A percentile compares a stretch with the other conserved stretches of the same genome.
phyloP scores from a whole-genome alignment of 140 eudicot species.

The Oenanthe javanica region DNA sequence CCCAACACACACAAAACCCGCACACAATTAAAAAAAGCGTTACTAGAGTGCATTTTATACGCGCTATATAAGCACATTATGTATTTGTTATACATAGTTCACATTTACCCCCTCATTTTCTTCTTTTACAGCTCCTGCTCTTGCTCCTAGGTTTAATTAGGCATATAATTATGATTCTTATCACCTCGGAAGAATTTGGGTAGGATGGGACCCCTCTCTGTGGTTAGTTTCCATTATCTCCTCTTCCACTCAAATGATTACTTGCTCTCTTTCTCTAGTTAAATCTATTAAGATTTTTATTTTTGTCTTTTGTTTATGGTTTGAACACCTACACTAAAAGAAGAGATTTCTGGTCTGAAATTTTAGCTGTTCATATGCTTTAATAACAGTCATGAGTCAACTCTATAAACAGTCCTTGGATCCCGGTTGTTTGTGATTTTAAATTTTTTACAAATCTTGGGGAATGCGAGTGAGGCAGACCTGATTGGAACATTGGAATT shows the following conservation, averaged over 20 bases:
- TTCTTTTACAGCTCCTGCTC: not conserved
- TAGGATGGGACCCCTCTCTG: not conserved
- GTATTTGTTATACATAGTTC: no score
- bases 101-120: not conserved
- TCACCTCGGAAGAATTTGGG: not conserved
- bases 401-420: not conserved
- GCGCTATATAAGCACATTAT: no score
- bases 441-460: no score
- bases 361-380: not conserved
- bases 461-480: not conserved
- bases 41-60: no score
- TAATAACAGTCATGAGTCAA: not conserved
- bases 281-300: not conserved
- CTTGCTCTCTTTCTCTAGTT: not conserved
- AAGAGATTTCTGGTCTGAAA: not conserved
- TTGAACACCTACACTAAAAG: not conserved
- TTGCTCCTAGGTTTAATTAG: not conserved
- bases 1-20: no score
- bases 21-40: no score
- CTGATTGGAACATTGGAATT: not conserved
- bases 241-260: no score
- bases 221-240: not conserved
- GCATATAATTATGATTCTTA: not conserved
- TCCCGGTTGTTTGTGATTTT: not conserved
- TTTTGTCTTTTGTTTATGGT: not conserved